phyloP scores from a whole-genome alignment of 2,329 filamentous ascomycete genomes.

The Penicillium sp. region DNA sequence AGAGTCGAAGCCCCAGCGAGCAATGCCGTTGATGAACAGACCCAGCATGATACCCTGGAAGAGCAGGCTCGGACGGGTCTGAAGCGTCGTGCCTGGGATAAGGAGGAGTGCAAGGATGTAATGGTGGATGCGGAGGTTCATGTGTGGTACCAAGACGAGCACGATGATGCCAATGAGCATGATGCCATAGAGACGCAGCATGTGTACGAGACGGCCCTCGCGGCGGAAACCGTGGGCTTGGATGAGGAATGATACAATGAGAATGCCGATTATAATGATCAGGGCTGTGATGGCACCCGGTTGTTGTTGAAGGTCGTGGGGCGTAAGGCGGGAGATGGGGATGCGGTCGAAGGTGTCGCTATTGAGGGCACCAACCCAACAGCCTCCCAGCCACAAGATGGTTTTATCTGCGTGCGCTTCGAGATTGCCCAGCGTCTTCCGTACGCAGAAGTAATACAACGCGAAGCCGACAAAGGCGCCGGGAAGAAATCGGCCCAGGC shows the following conservation, averaged over 20 bases:
- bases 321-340: constrained; percentile 64
- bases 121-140: constrained; percentile 66
- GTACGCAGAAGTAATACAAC: constrained; percentile 60
- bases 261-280: constrained; percentile 55
- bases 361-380: constrained; percentile 64
- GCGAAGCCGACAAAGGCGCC: constrained; percentile 62
- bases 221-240: constrained; percentile 61
- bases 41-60: constrained; percentile 66
- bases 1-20: constrained; percentile 65
- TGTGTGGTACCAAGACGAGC: constrained; percentile 58
- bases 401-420: constrained; percentile 64
- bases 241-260: constrained; percentile 57
- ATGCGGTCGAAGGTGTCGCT: constrained; percentile 67
- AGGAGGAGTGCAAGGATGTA: constrained; percentile 64
- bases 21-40: constrained; percentile 66
- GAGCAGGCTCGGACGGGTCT: constrained; percentile 61
- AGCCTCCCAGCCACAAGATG: constrained; percentile 62
- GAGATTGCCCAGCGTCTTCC: constrained; percentile 53
- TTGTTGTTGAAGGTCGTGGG: constrained; percentile 63
- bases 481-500: constrained; percentile 61
- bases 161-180: constrained; percentile 49
- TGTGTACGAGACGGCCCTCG: constrained; percentile 58
- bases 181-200: constrained; percentile 51
- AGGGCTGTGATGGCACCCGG: constrained; percentile 63
- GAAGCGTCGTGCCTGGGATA: constrained; percentile 61